These are phyloP conservation scores for Diaporthe sp. DNA, from an alignment of 2,329 filamentous ascomycete species.

Conservation along the genomic window DNA sequence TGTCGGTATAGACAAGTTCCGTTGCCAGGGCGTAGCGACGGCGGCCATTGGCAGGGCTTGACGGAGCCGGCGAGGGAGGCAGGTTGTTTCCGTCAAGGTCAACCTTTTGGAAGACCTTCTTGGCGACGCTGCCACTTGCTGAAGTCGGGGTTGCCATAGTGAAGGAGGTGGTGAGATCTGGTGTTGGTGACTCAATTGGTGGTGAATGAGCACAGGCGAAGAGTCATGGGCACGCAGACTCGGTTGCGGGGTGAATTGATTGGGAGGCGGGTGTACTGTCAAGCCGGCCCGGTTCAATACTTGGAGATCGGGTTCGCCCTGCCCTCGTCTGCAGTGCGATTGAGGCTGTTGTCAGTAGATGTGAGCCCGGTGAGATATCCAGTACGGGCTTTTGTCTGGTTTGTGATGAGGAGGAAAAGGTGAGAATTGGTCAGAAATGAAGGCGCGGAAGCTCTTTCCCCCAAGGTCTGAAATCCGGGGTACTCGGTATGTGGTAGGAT, in stretches of 20 bases:
- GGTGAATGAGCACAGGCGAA: not conserved
- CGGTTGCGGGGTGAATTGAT: constrained; percentile 18
- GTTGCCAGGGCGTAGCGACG: constrained; percentile 92
- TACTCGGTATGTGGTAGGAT: constrained; percentile 21
- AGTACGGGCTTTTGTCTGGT: not conserved
- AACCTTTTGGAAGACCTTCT: constrained; percentile 68
- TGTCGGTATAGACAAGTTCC: constrained; percentile 95
- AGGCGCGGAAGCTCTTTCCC: not conserved
- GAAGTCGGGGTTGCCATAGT: constrained; percentile 34
- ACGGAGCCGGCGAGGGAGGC: constrained; percentile 92
- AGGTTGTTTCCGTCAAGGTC: constrained; percentile 88
- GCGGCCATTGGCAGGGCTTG: constrained; percentile 85
- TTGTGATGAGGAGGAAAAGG: constrained; percentile 2
- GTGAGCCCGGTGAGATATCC: not conserved
- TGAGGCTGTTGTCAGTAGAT: not conserved
- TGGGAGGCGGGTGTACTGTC: not conserved
- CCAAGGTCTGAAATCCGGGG: constrained; percentile 30
- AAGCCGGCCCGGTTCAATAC: constrained; percentile 3
- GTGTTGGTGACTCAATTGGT: constrained; percentile 25
- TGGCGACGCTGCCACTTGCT: constrained; percentile 31
- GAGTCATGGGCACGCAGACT: constrained; percentile 25
- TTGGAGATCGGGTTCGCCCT: not conserved
- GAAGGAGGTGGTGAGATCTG: not conserved
- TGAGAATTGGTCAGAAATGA: constrained; percentile 1
- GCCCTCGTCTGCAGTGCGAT: not conserved